Conservation (phyloP, 1,284 basidiomycete species). For the Sanghuangporus baumii region DNA sequence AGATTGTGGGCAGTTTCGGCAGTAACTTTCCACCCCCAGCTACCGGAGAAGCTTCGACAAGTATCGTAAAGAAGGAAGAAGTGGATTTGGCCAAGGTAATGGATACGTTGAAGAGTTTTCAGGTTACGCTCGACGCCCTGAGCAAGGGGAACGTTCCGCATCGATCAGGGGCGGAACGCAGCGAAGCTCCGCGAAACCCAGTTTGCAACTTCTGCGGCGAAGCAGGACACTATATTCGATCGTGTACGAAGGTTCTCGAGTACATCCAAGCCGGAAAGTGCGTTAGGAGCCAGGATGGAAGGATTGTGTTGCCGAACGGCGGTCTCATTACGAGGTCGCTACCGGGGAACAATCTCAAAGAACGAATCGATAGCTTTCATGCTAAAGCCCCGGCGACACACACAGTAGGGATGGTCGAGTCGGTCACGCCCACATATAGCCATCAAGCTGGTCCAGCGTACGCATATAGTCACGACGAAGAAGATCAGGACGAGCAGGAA, state of each 20-base stretch:
- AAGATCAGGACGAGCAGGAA: not conserved
- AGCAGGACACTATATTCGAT: too few relatives aligned
- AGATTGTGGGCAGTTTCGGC: too few relatives aligned
- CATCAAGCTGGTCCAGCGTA: not conserved
- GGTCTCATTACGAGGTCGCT: not conserved
- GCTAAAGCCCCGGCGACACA: not conserved
- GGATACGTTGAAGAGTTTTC: not conserved
- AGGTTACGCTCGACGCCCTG: not conserved
- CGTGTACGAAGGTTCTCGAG: not conserved
- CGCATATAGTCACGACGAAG: not conserved
- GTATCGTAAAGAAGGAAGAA: not conserved
- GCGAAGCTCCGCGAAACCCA: too few relatives aligned
- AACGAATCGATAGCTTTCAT: not conserved
- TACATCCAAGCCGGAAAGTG: not conserved
- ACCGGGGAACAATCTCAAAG: not conserved
- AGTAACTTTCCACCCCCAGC: too few relatives aligned
- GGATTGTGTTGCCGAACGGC: not conserved
- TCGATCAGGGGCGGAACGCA: not conserved
- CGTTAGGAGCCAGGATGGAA: not conserved
- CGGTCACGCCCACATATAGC: not conserved
- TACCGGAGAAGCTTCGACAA: too few relatives aligned
- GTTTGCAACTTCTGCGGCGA: too few relatives aligned
- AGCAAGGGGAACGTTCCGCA: not conserved
- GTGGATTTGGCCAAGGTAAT: not conserved
- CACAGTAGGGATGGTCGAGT: not conserved